Evolutionary conservation across 2,329 filamentous ascomycete genomes (phyloP), one percentile per base, ranked within the genome.

Genomic region (Aschersonia sp.): DNA sequence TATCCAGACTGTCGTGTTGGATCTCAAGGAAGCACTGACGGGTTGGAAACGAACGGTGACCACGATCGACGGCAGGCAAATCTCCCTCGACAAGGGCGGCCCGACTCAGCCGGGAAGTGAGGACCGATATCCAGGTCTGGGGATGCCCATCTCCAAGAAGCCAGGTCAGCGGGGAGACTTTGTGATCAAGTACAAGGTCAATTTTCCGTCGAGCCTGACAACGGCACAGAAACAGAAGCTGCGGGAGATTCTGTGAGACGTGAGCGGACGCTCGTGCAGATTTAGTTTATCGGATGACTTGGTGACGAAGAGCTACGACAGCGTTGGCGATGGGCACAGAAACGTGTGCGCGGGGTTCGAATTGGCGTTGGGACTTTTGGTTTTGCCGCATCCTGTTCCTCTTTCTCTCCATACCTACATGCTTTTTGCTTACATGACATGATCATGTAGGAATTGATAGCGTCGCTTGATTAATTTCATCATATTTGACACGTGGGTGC

Each of bases 141-240:
- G 92, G 50, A 97, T 98, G 92, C 88, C 89, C 39, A 81, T 92
- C 58, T 87, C 86, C 51, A 97, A 95, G 75, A 90, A 88, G 62
- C 87, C 86, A 0, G 79, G 71, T 50, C 77, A 88, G 57, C 77
- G 90, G 48, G 92, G 92, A 30, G 87, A 95, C 60, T 86, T 98
- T 54, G 69, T 97, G 49, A 76, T 98, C 50, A 84, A 81, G 50
- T 89, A 95, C 58, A 92, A 92, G 59, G 89, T 98, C 63, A 89
- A 86, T 61, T 97, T 95, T 70, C 92, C 92, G 0, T 81, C 80
- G 4, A 81, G 67, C 41, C 66, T 98, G 65, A 90, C 87, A 4
- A 49, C 74, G 6, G 69, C 75, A 5, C 90, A 97, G 68, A 97
- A 95, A 72, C 70, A 80, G 53, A 74, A 83, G 61, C 66, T 98